Conservation (phyloP, 202 grass and related monocot genomes). For the Panicum hallii region DNA sequence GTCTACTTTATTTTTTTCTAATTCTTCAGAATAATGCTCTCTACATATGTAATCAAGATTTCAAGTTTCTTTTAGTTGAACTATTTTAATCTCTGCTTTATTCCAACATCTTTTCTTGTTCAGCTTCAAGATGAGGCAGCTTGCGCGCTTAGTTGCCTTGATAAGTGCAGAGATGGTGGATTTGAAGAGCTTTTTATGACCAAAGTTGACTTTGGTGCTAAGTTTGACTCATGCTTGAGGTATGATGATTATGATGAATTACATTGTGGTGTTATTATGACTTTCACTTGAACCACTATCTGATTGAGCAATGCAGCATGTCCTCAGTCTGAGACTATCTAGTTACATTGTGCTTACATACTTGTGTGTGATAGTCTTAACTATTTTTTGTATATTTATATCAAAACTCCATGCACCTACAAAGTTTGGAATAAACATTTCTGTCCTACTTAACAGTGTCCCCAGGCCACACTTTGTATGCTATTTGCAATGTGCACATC, state of each 20-base stretch:
- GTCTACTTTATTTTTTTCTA: neutral
- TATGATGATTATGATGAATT: slow-evolving; percentile 41
- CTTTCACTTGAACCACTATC: neutral
- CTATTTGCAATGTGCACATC: slow-evolving; percentile 28
- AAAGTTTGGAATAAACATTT: neutral
- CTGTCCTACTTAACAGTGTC: neutral
- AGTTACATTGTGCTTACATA: neutral
- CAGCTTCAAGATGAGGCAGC: slow-evolving; percentile 91
- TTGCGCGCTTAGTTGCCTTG: slow-evolving; percentile 69
- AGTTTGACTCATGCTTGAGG: slow-evolving; percentile 94
- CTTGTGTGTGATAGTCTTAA: neutral
- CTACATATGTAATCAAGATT: slow-evolving; percentile 28
- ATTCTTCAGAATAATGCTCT: neutral
- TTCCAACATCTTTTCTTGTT: slow-evolving; percentile 35
- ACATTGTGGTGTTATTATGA: slow-evolving; percentile 14
- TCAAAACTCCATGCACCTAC: neutral
- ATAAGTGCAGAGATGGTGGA: slow-evolving; percentile 81
- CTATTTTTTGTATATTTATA: slow-evolving; percentile 22
- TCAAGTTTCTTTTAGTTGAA: slow-evolving; percentile 36
- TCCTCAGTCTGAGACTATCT: slow-evolving; percentile 24
- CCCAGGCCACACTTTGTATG: slow-evolving; percentile 3
- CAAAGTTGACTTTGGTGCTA: slow-evolving; percentile 87
- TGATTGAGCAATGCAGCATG: neutral
- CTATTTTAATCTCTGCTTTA: slow-evolving; percentile 16
- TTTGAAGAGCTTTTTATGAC: slow-evolving; percentile 96